A percentile compares a stretch with the other conserved stretches of the same genome.
Conservation (phyloP, 805 yeast species). For the Blastobotrys parvus region DNA sequence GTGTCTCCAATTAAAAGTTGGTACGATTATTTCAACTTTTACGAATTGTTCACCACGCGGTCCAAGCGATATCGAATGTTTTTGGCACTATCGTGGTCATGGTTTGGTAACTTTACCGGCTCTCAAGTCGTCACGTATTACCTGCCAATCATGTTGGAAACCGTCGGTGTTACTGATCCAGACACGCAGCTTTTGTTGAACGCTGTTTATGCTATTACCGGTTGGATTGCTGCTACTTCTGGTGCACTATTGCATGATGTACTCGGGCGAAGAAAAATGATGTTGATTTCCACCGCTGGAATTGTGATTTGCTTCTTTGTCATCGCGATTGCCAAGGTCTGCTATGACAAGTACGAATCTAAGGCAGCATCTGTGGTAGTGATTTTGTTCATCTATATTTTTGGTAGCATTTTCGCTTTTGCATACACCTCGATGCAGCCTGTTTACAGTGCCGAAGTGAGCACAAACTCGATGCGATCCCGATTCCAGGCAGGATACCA, state of each 20-base stretch:
- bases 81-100: conserved; percentile 11
- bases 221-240: conserved; percentile 7
- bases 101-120: conserved; percentile 12
- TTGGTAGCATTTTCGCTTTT: conserved; percentile 15
- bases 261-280: conserved; percentile 25
- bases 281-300: conserved; percentile 20
- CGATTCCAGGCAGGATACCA: conserved; percentile 24
- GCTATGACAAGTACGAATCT: conserved; percentile 11
- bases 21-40: conserved; percentile 15
- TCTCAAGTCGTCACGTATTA: conserved; percentile 16
- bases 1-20: conserved; percentile 16
- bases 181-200: neutral
- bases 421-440: conserved; percentile 33
- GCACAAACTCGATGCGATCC: conserved; percentile 27
- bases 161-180: conserved; percentile 4
- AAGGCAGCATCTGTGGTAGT: conserved; percentile 18
- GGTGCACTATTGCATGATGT: conserved; percentile 21
- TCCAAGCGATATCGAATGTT: conserved; percentile 14
- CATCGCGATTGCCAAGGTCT: conserved; percentile 21
- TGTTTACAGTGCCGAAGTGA: conserved; percentile 27
- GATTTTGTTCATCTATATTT: conserved; percentile 13
- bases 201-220: conserved; percentile 8
- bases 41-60: conserved; percentile 12
- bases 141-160: conserved; percentile 9
- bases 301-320: conserved; percentile 19